Base-by-base conservation (phyloP, 495 filamentous ascomycete genomes). In the Aspergillus leporis region DNA sequence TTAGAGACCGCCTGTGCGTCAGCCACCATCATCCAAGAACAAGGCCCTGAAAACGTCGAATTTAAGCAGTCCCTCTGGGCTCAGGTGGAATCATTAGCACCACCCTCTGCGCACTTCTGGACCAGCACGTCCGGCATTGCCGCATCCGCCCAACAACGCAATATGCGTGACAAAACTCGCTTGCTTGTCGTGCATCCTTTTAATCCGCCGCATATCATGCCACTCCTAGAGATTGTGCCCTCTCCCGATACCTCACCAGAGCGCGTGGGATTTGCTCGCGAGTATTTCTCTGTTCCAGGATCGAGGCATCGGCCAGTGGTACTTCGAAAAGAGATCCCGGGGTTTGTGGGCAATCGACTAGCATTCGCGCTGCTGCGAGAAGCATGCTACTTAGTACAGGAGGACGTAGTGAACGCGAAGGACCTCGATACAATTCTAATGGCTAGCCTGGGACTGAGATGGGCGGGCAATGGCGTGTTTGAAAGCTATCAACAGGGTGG, bases 151-250 rank as follows among this genome's bases (percentile, higher is more conserved):
- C 83, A 87, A 53, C 63, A 63, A 18, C 40, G 23, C 1, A 34
- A 47, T 0, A 73, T 82, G 69, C 49, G 66, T 22, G 74, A 83
- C 31, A 74, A 68, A 14, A 70, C 64, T 9, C 71, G 83, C 2
- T 61, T 87, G 4, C 56, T 86, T 0, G 77, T 85, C 5, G 82
- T 83, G 19, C 85, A 87, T 63, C 84, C 84, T 0, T 88, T 83
- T 60, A 87, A 87, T 41, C 85, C 83, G 18, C 85, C 83, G 7
- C 82, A 87, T 63, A 74, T 87, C 30, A 86, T 87, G 78, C 84
- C 85, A 0, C 61, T 87, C 0, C 68, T 87, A n/a, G 83, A 87
- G 66, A 67, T 86, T 54, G 85, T 86, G 1, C 83, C 83, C 0
- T 72, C 76, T 0, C 67, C 75, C 0, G 36, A 59, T 16, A 84